Conservation (phyloP, 148 eudicot species). For the Camellia sinensis region DNA sequence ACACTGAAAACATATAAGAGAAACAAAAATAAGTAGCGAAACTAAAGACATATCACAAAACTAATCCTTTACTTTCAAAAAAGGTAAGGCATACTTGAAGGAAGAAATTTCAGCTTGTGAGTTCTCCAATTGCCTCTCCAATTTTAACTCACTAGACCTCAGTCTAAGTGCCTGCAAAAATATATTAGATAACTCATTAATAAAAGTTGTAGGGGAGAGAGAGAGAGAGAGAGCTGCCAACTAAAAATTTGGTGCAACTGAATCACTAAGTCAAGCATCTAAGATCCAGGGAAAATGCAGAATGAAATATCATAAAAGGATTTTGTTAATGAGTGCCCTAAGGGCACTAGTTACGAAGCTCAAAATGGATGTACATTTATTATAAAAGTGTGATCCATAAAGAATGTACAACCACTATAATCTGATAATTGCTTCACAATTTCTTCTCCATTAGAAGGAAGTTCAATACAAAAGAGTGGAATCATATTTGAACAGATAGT, state of each 20-base stretch:
- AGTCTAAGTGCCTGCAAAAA: slow-evolving; percentile 72
- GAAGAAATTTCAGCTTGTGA: slow-evolving; percentile 69
- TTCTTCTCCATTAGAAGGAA: not conserved
- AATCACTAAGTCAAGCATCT: not conserved
- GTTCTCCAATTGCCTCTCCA: slow-evolving; percentile 84
- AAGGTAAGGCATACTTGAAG: slow-evolving; percentile 48
- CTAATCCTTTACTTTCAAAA: not conserved
- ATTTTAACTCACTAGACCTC: slow-evolving; percentile 87
- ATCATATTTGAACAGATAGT: not conserved
- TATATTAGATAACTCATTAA: not conserved
- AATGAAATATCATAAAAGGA: not conserved
- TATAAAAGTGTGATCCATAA: too few relatives aligned
- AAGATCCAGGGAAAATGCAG: not conserved
- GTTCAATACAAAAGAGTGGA: not conserved
- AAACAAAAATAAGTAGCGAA: slow-evolving; percentile 12
- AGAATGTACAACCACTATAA: not conserved
- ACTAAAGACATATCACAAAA: not conserved
- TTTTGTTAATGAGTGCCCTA: too few relatives aligned
- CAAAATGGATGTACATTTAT: too few relatives aligned
- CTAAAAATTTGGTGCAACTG: not conserved
- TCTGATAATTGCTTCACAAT: not conserved
- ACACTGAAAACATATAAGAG: not conserved
- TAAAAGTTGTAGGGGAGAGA: not conserved
- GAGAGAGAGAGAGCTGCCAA: not conserved
- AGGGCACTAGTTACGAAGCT: too few relatives aligned